Evolutionary conservation across 1,284 basidiomycete genomes (phyloP), one percentile per base, ranked within the genome.

Genomic region (Ustilago cynodontis): DNA sequence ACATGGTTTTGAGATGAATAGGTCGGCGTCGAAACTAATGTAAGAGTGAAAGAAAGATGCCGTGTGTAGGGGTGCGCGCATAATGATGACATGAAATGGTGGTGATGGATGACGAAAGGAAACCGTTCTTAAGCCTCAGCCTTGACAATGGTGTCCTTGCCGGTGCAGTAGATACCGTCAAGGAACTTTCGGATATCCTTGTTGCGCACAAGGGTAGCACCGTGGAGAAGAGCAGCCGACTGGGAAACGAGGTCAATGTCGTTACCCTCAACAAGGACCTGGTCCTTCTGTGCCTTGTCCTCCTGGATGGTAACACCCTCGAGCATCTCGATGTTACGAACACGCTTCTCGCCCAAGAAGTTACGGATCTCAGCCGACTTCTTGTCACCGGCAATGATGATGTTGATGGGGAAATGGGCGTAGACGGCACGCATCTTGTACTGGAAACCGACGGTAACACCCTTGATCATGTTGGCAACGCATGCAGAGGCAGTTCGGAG

Each of bases 351-450:
- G 82, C 95, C 94, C 87, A 97, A 90, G 90, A 98, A 99, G 90
- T 99, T 99, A 85, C 98, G 92, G 89, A 99, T 99, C 88, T 99
- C 96, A 70, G 98, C 88, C 60, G 91, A 89, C 63, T 87, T 87
- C 67, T 94, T 94, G 82, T 89, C 88, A 50, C 93, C 92, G 87
- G 93, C 92, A 86, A 98, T 94, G 88, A 99, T 98, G 87, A 94
- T 93, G 90, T 99, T 99, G 90, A 99, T 98, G 79, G 97, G 97
- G 91, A 99, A 99, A 91, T 99, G 97, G 86, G 97, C 97, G 87
- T 99, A 99, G 69, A 99, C 97, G 41, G 95, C 82, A 60, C 87
- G 82, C 85, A 86, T 86, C 92, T 99, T 99, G 92, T 99, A 99
- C 86, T 92, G 92, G 92, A 98, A 99, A 77, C 96, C 97, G 92